Percentiles rank a stretch among this genome's conserved stretches.
phyloP scores from a whole-genome alignment of 768 basidiomycete genomes.

The Suillus cothurnatus region DNA sequence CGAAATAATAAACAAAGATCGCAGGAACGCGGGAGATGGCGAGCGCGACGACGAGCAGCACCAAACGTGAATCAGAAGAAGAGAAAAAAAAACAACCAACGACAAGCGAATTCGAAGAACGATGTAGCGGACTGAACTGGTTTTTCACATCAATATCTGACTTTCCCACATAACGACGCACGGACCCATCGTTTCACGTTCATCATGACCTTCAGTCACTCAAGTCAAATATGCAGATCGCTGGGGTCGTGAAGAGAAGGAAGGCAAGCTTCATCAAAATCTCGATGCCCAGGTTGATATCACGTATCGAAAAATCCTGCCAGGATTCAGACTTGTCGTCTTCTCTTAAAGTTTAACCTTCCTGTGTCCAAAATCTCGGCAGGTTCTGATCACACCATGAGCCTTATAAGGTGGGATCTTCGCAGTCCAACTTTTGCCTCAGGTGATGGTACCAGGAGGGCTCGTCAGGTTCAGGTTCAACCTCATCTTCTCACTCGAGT shows the following conservation, averaged over 20 bases:
- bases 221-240: background rate
- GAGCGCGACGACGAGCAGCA: conserved; percentile 6
- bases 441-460: background rate
- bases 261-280: background rate
- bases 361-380: background rate
- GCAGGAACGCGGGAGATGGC: background rate
- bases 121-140: background rate
- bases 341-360: background rate
- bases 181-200: background rate
- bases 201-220: background rate
- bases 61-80: conserved; percentile 8
- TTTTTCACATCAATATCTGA: conserved; percentile 8
- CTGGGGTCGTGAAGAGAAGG: background rate
- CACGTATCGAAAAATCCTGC: background rate
- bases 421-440: background rate
- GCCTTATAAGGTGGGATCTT: background rate
- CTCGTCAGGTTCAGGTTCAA: background rate
- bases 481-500: background rate
- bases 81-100: conserved; percentile 8
- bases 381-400: background rate
- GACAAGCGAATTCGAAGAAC: conserved; percentile 2
- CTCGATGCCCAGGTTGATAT: background rate
- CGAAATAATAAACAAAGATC: conserved; percentile 12
- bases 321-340: background rate
- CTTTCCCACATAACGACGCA: conserved; percentile 9